Evolutionary conservation across 352 stramenopile genomes (phyloP), one percentile per base, ranked within the genome.

Genomic region (Globisporangium polare): DNA sequence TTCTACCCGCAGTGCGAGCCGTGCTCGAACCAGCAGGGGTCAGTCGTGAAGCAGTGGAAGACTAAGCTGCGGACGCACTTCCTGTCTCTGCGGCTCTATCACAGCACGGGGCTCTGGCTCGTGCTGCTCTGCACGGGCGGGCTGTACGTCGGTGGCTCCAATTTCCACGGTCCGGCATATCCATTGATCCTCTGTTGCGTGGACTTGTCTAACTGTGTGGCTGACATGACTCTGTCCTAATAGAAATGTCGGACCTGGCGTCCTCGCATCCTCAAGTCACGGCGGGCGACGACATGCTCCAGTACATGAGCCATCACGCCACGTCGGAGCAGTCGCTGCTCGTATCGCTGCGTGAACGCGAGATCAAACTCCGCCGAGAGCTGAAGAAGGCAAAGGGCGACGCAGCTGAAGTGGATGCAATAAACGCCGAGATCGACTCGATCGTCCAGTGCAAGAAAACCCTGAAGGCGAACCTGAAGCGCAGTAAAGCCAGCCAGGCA

Each of bases 1-100:
- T 95, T 92, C 66, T 95, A 94, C 53, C 86, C 86, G 39, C 86
- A 95, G 67, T 95, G 86, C 56, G 75, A 88, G 50, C 63, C 73
- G 42, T 95, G 86, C 71, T 95, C 86, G 27, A 95, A 93, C 66
- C 71, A 88, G 56, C 84, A 91, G 56, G 72, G 64, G 12, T 69
- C 57, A 7, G 70, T 87, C 17, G 84, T 91, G 35, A 90, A 90
- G 61, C 74, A 83, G 51, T 81, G 63, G 60, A 80, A 78, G 69
- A 74, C 66, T 54, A 89, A 76, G 37, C 67, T 93, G 33, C 83
- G 86, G 54, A 72, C 83, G 46, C 86, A 95, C 52, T 53, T 94
- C 18, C 37, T 58, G 50, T 77, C 78, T 1, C 65, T 92, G 53
- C 83, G 86, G 18, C 53, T 83, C 41, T 93, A 95, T 62, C 84